Conservation (phyloP, 2,329 filamentous ascomycete species). For the Paecilomyces formosus region DNA sequence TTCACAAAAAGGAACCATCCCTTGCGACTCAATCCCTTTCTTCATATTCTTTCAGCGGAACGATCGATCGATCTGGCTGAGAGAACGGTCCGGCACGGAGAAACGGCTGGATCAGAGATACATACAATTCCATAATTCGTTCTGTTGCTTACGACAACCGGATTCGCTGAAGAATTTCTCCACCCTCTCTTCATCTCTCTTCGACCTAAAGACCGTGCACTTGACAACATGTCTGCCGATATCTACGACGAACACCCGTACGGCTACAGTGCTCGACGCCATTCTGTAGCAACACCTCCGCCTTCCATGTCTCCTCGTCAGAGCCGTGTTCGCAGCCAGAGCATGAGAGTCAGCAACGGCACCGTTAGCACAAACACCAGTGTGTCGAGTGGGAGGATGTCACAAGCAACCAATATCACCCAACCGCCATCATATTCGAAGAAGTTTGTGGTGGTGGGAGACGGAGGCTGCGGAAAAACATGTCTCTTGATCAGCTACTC, state of each 20-base stretch:
- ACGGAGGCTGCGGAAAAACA: conserved; percentile 97
- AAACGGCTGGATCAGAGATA: not conserved
- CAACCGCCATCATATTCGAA: conserved; percentile 92
- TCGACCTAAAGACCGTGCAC: conserved; percentile 1
- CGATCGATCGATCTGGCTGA: not conserved
- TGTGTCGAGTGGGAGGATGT: conserved; percentile 63
- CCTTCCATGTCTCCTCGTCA: conserved; percentile 35
- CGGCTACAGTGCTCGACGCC: conserved; percentile 36
- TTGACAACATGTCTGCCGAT: conserved; percentile 40
- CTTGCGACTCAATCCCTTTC: not conserved
- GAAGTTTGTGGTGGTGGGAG: conserved; percentile 97
- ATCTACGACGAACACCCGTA: conserved; percentile 18
- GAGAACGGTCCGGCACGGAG: conserved; percentile 1
- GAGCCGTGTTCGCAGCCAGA: conserved; percentile 46
- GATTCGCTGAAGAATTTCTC: conserved; percentile 2
- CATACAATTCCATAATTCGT: conserved; percentile 1
- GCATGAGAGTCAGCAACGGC: conserved; percentile 72
- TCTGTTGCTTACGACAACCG: conserved; percentile 1
- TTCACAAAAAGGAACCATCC: conserved; percentile 3
- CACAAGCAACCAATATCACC: conserved; percentile 75
- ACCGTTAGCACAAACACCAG: conserved; percentile 82
- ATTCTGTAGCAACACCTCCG: conserved; percentile 41
- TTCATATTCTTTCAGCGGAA: not conserved
- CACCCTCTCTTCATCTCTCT: conserved; percentile 9
- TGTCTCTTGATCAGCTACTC: conserved; percentile 98